phyloP scores from a whole-genome alignment of 768 basidiomycete species.

The Scleroderma bovista region DNA sequence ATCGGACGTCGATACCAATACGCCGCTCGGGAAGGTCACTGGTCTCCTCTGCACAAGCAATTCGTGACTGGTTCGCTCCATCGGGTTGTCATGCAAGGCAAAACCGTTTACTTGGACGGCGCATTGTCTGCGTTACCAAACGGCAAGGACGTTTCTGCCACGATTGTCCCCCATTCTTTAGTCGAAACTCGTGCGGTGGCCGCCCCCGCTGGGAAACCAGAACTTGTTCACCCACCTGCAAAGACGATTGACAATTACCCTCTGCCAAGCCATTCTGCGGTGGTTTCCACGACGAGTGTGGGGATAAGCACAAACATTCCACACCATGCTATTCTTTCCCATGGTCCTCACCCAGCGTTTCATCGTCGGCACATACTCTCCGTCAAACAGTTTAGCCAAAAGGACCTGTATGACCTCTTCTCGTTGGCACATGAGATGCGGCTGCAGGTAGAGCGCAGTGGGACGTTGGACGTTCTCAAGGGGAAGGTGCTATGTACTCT shows the following conservation, averaged over 20 bases:
- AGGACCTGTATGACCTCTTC: conserved; percentile 91
- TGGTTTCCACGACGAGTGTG: background rate
- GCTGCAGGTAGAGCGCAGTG: conserved; percentile 88
- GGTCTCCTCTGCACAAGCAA: conserved; percentile 78
- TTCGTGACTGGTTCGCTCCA: conserved; percentile 73
- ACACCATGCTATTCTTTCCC: conserved; percentile 11
- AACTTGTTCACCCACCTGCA: conserved; percentile 24
- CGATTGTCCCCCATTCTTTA: conserved; percentile 41
- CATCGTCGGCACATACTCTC: conserved; percentile 89
- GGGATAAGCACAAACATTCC: conserved; percentile 6
- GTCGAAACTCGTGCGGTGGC: conserved; percentile 23
- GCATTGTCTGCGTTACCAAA: conserved; percentile 49
- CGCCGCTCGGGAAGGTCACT: conserved; percentile 42
- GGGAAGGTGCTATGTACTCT: conserved; percentile 87
- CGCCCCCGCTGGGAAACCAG: conserved; percentile 18
- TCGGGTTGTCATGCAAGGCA: conserved; percentile 84
- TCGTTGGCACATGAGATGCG: conserved; percentile 96
- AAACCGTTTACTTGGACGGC: conserved; percentile 89
- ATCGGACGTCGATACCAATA: conserved; percentile 70
- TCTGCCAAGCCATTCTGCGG: conserved; percentile 8
- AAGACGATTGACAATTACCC: conserved; percentile 25
- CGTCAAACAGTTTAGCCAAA: conserved; percentile 87
- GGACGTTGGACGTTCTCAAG: conserved; percentile 80
- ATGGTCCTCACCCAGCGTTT: conserved; percentile 74
- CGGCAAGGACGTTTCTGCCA: conserved; percentile 70